Percentiles rank a stretch among this genome's conserved stretches.
These are phyloP conservation scores for Pulicaria dysenterica DNA, from an alignment of 129 eudicot species.

Conservation along the genomic window DNA sequence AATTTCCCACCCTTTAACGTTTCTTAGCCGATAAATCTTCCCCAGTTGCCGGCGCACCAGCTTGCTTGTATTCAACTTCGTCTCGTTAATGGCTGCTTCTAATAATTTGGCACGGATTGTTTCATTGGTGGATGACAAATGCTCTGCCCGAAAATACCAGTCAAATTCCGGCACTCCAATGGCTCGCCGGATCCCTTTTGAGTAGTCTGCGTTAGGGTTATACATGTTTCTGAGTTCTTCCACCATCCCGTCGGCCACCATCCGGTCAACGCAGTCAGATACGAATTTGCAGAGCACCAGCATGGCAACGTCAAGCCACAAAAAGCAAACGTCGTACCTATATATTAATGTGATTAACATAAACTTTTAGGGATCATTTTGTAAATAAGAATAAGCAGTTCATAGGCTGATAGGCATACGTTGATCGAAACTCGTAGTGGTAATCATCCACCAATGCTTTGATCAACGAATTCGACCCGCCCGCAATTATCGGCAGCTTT, in stretches of 20 bases:
- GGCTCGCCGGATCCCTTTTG: conserved; percentile 68
- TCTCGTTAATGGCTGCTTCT: conserved; percentile 51
- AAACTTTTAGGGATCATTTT: background rate
- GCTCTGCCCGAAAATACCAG: conserved; percentile 51
- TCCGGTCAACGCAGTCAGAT: conserved; percentile 71
- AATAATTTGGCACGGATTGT: conserved; percentile 38
- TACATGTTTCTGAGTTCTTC: conserved; percentile 56
- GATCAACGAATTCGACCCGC: conserved; percentile 89
- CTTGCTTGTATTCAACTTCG: conserved; percentile 61
- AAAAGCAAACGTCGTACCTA: conserved; percentile 69
- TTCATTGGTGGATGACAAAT: conserved; percentile 22
- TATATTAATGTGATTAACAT: background rate
- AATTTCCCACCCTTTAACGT: conserved; percentile 59
- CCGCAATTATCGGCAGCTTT: conserved; percentile 76
- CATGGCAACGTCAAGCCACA: conserved; percentile 84
- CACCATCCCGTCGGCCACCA: conserved; percentile 79
- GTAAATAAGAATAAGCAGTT: background rate
- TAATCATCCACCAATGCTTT: conserved; percentile 62
- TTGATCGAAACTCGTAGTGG: conserved; percentile 47
- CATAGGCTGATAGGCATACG: too few species aligned
- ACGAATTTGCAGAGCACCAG: conserved; percentile 48
- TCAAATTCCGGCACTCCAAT: conserved; percentile 87
- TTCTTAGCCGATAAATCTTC: conserved; percentile 60
- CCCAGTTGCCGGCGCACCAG: conserved; percentile 54
- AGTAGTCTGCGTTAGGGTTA: conserved; percentile 57